Base-by-base conservation (phyloP, 1,284 basidiomycete genomes). In the Pterula multifida region DNA sequence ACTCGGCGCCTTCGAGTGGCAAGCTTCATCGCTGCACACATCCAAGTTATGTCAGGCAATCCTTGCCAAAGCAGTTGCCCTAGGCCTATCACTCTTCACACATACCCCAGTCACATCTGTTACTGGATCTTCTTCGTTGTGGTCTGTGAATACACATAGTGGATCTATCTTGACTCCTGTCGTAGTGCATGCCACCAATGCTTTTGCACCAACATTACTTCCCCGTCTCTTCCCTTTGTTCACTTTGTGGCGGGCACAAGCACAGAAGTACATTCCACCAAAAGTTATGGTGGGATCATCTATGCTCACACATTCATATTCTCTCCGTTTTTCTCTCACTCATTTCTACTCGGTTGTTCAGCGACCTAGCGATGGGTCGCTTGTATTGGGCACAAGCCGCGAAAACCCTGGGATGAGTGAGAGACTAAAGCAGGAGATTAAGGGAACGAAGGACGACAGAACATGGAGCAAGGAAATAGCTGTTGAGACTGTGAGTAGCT, bases 311-410 rank as follows among this genome's bases (percentile, higher is more conserved):
- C 55, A 56, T 45, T 55, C 55, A 3, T 55, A 55, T 28, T 53
- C 54, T 24, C 45, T 56, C n/a, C 54, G 55, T 11, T 55, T 55
- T 26, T 39, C 52, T 6, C 36, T 56, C 2, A 32, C 47, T 26
- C 54, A 56, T 44, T 55, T 56, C 39, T 55, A 56, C 42, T 55
- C 52, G n/a, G 39, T 56, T 3, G 53, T 56, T n/a, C 55, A 56
- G 22, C 23, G 55, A 19, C 52, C 52, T 26, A 47, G 19, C 11
- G 54, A 55, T 28, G 55, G 55, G 19, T 45, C 48, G n/a, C 23
- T 56, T 26, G 50, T 56, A 19, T 47, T 56, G 3, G 55, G 55
- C n/a, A 56, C 53, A 3, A 55, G 53, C 23, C 49, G 55, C 1
- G 55, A 52, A 9, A 53, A 54, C 44, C 55, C 55, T 3, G 52